These are phyloP conservation scores for Haematococcus lacustris DNA, from an alignment of 139 green algal genomes.

Conservation along the genomic window DNA sequence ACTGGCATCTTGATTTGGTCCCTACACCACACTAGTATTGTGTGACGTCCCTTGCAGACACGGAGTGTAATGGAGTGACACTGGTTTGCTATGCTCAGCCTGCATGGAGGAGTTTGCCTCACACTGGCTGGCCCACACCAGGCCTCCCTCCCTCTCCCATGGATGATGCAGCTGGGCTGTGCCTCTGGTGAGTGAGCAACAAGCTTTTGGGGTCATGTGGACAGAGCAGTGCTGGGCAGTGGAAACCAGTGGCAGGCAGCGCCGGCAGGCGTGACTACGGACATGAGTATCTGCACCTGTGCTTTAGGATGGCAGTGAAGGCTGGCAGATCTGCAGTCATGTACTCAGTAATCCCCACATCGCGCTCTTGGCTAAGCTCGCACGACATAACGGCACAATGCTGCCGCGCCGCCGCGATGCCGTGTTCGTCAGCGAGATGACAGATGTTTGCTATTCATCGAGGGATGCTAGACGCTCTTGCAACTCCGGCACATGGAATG, in stretches of 20 bases:
- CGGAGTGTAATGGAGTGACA: no score
- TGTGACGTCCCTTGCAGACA: no score
- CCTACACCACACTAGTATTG: no score
- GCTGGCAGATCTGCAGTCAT: constrained; percentile 13
- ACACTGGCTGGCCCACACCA: not conserved
- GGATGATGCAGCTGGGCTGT: not conserved
- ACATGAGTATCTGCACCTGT: constrained; percentile 33
- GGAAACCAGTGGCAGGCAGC: not conserved
- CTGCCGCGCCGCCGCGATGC: no score
- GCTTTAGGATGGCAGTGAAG: constrained; percentile 70
- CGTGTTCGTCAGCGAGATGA: no score
- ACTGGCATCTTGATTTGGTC: no score
- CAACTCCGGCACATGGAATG: no score
- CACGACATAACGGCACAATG: no score
- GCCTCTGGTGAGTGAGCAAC: not conserved
- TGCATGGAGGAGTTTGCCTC: not conserved
- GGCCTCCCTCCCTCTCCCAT: no score
- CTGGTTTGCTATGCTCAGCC: not conserved
- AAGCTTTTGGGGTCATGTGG: not conserved
- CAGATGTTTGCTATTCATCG: no score
- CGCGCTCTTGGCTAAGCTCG: no score
- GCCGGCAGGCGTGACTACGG: not conserved
- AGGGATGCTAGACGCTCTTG: no score
- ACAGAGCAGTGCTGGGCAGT: not conserved
- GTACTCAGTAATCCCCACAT: constrained; percentile 4